phyloP scores from a whole-genome alignment of 768 basidiomycete genomes.

The Leucocoprinus birnbaumii region DNA sequence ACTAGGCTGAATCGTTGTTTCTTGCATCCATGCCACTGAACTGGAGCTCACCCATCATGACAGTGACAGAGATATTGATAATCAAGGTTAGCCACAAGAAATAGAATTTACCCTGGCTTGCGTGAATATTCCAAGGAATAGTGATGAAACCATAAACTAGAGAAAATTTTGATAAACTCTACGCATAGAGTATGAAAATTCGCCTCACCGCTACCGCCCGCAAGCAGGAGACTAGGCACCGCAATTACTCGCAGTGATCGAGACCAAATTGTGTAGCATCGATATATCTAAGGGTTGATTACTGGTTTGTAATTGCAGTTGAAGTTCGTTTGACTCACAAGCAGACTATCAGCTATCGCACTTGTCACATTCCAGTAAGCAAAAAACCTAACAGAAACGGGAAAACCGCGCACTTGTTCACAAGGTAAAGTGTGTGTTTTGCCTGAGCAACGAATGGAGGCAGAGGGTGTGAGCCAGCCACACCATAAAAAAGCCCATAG shows the following conservation, averaged over 20 bases:
- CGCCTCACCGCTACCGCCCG: slow-evolving; percentile 27
- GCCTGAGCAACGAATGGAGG: slow-evolving; percentile 20
- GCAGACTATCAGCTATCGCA: slow-evolving; percentile 14
- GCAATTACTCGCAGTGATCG: slow-evolving; percentile 24
- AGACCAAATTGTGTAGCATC: slow-evolving; percentile 37
- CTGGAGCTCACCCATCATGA: slow-evolving; percentile 25
- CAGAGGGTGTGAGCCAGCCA: slow-evolving; percentile 16
- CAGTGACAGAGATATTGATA: slow-evolving; percentile 31
- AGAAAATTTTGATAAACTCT: too few relatives aligned
- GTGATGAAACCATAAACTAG: too few relatives aligned
- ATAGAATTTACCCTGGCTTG: slow-evolving; percentile 18
- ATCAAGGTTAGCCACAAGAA: slow-evolving; percentile 28
- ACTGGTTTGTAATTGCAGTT: too few relatives aligned
- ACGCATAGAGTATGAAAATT: neutral
- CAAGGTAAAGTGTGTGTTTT: slow-evolving; percentile 33
- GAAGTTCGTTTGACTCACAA: slow-evolving; percentile 4
- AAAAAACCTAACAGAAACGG: neutral
- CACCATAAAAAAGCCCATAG: slow-evolving; percentile 23
- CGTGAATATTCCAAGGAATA: neutral
- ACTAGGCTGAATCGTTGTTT: too few relatives aligned
- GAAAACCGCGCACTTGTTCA: slow-evolving; percentile 30
- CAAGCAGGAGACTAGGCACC: slow-evolving; percentile 24
- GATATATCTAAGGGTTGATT: slow-evolving; percentile 21
- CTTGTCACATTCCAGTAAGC: neutral
- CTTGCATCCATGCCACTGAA: too few relatives aligned